A percentile compares a stretch with the other conserved stretches of the same genome.
Conservation (phyloP, 2,329 filamentous ascomycete species). For the Trematosphaeria pertusa region DNA sequence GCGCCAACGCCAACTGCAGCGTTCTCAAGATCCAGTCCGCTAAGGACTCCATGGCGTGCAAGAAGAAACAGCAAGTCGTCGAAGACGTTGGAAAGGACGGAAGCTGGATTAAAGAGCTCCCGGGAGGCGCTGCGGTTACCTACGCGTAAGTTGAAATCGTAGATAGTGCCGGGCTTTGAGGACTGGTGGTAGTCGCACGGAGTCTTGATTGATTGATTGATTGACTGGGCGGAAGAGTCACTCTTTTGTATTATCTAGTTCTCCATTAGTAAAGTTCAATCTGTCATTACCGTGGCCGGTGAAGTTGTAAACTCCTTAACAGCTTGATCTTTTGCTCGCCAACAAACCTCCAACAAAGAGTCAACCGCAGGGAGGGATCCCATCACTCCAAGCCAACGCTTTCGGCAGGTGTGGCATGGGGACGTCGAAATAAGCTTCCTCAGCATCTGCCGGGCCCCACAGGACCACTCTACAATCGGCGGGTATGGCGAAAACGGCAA, state of each 20-base stretch:
- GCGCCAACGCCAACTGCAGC: conserved; percentile 38
- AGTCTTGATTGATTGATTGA: no score
- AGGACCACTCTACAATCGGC: background rate
- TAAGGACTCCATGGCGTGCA: conserved; percentile 31
- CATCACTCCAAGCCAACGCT: no score
- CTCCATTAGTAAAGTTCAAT: background rate
- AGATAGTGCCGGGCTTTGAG: background rate
- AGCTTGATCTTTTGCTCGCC: no score
- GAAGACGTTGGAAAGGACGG: conserved; percentile 51
- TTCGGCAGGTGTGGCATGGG: no score
- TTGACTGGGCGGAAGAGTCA: no score
- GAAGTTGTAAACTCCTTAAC: no score
- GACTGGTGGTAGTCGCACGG: no score
- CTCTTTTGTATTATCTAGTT: no score
- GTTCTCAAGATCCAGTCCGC: conserved; percentile 40
- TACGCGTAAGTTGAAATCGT: no score
- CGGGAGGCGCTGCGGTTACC: conserved; percentile 32
- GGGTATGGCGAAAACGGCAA: background rate
- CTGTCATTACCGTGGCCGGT: background rate
- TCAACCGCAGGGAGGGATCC: no score
- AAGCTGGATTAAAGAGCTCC: conserved; percentile 36
- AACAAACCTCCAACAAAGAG: no score
- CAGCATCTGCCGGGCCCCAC: conserved; percentile 7
- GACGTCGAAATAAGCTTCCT: background rate
- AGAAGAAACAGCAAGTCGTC: conserved; percentile 53